These are phyloP conservation scores for Hirsutella rhossiliensis DNA, from an alignment of 2,329 filamentous ascomycete genomes.

Conservation along the genomic window DNA sequence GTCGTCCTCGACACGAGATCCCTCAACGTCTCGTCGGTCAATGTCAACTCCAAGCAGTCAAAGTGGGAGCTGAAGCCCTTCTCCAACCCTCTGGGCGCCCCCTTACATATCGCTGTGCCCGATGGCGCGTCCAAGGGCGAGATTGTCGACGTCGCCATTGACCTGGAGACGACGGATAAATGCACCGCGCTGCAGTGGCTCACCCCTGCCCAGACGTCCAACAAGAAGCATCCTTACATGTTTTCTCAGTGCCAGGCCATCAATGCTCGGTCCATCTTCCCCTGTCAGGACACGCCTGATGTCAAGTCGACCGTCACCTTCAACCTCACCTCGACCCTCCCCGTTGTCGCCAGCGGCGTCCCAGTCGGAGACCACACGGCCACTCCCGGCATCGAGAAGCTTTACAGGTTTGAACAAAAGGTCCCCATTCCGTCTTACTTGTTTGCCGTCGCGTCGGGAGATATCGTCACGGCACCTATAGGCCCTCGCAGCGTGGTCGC, in stretches of 20 bases:
- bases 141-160: slow-evolving; percentile 46
- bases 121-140: slow-evolving; percentile 40
- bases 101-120: slow-evolving; percentile 53
- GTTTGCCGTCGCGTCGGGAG: slow-evolving; percentile 81
- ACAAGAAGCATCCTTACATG: slow-evolving; percentile 94
- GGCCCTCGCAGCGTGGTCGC: slow-evolving; percentile 77
- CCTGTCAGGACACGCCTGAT: slow-evolving; percentile 94
- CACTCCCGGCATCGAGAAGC: slow-evolving; percentile 35
- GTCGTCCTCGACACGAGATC: slow-evolving; percentile 84
- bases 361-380: slow-evolving; percentile 33
- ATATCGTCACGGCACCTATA: slow-evolving; percentile 75
- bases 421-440: slow-evolving; percentile 92
- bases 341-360: slow-evolving; percentile 86
- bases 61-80: slow-evolving; percentile 61
- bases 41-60: slow-evolving; percentile 49
- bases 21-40: slow-evolving; percentile 61
- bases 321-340: slow-evolving; percentile 72
- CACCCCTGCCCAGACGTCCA: slow-evolving; percentile 83
- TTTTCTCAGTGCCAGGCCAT: slow-evolving; percentile 98
- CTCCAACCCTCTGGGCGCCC: slow-evolving; percentile 61
- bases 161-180: slow-evolving; percentile 68
- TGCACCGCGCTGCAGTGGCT: slow-evolving; percentile 96
- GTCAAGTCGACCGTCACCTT: slow-evolving; percentile 94
- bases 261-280: slow-evolving; percentile 85
- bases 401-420: slow-evolving; percentile 80